A percentile compares a stretch with the other conserved stretches of the same genome.
Conservation (phyloP, 257 asterid genomes). For the Rauvolfia tetraphylla region DNA sequence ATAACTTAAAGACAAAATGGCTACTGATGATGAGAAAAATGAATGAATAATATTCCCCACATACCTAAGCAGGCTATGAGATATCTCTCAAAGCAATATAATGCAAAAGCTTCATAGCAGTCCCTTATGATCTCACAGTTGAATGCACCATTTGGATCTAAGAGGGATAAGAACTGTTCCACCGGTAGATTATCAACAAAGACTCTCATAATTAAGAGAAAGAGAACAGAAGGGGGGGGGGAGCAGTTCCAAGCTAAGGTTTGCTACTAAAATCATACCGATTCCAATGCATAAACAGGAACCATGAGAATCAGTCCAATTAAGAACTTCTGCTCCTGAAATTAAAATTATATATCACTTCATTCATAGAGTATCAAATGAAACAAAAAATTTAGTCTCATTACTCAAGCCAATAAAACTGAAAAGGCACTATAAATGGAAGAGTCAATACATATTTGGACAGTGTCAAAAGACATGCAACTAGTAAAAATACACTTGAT, state of each 20-base stretch:
- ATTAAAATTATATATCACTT: conserved; percentile 19
- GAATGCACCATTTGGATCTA: conserved; percentile 76
- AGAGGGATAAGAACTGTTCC: conserved; percentile 72
- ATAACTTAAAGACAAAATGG: conserved; percentile 1
- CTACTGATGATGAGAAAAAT: conserved; percentile 13
- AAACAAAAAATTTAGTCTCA: background rate
- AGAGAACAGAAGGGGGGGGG: background rate
- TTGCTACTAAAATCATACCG: conserved; percentile 41
- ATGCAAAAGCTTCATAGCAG: conserved; percentile 97
- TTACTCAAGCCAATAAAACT: background rate
- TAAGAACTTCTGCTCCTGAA: conserved; percentile 97
- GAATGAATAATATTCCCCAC: conserved; percentile 22
- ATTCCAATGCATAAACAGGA: conserved; percentile 97
- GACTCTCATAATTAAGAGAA: background rate
- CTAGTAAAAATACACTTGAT: background rate
- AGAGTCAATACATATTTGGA: background rate
- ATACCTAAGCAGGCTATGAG: conserved; percentile 98
- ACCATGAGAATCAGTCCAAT: conserved; percentile 92
- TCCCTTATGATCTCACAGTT: conserved; percentile 81
- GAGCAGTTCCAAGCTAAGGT: background rate
- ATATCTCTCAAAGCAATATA: conserved; percentile 97
- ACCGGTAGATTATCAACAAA: conserved; percentile 1
- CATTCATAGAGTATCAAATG: conserved; percentile 11
- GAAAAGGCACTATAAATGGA: background rate
- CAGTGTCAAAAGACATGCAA: background rate